phyloP scores from a whole-genome alignment of 371 early-diverging fungal species.

The Mortierella sp. region DNA sequence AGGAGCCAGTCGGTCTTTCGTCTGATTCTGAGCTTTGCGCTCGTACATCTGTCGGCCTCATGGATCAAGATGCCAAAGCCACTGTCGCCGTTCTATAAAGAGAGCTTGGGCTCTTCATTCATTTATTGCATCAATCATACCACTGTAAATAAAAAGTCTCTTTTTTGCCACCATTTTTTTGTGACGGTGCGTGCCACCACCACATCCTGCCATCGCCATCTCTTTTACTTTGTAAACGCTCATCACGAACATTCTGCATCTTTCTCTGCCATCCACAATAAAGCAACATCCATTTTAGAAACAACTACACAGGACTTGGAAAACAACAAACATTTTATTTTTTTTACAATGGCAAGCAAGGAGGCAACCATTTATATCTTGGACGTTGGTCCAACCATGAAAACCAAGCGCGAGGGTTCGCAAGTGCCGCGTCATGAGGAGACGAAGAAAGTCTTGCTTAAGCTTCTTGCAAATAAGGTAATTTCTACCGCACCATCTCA shows the following conservation, averaged over 20 bases:
- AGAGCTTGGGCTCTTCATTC: too few species aligned
- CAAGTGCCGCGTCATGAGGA: slow-evolving; percentile 60
- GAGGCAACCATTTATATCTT: slow-evolving; percentile 73
- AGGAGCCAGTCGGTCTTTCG: slow-evolving; percentile 10
- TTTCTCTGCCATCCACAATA: neutral
- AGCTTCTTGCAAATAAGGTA: slow-evolving; percentile 60
- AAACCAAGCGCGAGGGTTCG: slow-evolving; percentile 47
- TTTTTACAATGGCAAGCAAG: slow-evolving; percentile 64
- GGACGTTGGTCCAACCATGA: slow-evolving; percentile 69
- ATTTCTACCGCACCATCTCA: neutral
- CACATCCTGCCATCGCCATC: neutral
- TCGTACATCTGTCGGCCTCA: slow-evolving; percentile 23
- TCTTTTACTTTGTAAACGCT: neutral
- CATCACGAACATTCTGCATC: neutral
- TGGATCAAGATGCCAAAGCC: slow-evolving; percentile 29
- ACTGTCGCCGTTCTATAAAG: neutral
- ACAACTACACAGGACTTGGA: neutral
- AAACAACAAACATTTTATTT: neutral
- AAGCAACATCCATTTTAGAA: neutral
- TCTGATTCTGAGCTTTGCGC: slow-evolving; percentile 21
- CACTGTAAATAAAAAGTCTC: too few species aligned
- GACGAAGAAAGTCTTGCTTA: slow-evolving; percentile 59
- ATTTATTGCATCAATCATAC: too few species aligned
- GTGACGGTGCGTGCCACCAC: too few species aligned
- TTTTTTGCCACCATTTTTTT: too few species aligned